Conservation (phyloP, 345 rosid genomes). For the Microthlaspi erraticum region DNA sequence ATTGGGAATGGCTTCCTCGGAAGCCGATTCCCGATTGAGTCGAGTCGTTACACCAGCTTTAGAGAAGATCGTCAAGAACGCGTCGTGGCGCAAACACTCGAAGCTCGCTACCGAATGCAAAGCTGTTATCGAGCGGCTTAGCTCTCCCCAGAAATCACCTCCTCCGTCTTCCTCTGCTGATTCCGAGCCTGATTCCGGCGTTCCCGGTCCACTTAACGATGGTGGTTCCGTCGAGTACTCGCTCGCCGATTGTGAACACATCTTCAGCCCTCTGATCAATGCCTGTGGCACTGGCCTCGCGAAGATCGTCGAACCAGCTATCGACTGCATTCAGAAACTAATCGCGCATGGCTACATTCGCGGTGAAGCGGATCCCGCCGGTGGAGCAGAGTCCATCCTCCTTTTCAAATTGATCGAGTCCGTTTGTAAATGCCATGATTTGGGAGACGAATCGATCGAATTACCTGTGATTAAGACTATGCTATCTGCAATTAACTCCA, state of each 20-base stretch:
- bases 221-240: constrained; percentile 72
- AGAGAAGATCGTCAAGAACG: constrained; percentile 84
- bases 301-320: constrained; percentile 91
- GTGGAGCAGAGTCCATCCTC: constrained; percentile 69
- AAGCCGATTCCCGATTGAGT: constrained; percentile 96
- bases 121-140: constrained; percentile 73
- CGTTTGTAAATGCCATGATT: constrained; percentile 82
- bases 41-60: constrained; percentile 77
- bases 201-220: constrained; percentile 87
- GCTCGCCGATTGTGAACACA: constrained; percentile 72
- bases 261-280: constrained; percentile 84
- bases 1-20: constrained; percentile 99
- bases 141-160: constrained; percentile 46
- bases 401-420: constrained; percentile 70
- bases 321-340: constrained; percentile 88
- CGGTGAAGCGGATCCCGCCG: constrained; percentile 87
- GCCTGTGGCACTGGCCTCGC: constrained; percentile 71
- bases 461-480: constrained; percentile 74
- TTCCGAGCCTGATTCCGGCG: constrained; percentile 51
- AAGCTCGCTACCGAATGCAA: constrained; percentile 91
- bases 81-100: constrained; percentile 97
- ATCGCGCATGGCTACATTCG: constrained; percentile 91
- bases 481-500: constrained; percentile 83
- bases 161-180: constrained; percentile 43
- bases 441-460: constrained; percentile 87